Evolutionary conservation across 2,329 filamentous ascomycete species (phyloP), one percentile per base, ranked within the genome.

Genomic region (Metarhizium anisopliae): DNA sequence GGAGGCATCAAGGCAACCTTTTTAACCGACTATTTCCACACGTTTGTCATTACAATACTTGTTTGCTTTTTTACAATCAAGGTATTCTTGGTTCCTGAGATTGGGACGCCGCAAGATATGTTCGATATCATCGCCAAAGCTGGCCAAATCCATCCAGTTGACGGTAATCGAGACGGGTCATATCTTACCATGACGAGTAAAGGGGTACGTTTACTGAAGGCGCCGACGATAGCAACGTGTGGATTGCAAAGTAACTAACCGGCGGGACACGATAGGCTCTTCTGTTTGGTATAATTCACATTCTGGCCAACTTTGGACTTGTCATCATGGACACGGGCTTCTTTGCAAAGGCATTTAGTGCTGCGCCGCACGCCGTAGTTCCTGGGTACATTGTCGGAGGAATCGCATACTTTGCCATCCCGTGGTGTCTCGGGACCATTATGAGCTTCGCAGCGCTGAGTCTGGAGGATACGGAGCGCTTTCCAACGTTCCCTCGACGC

Each of bases 311-410:
- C 43, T 47, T 80, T 52, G 78, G 77, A 0, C 67, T 79, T 0
- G 77, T 81, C 10, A 78, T 80, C 58, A 78, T 80, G 73, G 78
- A 77, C 55, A 79, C 77, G 1, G 75, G 75, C 30, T 80, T 78
- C 64, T 80, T 78, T 52, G 74, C 76, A 59, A 79, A 81, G 57
- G 76, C 77, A 0, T 79, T 81, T 59, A 74, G 76, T 0, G 77
- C 71, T 3, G 71, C 68, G 0, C 75, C 72, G 0, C 66, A 72
- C 1, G 73, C 77, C 0, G 77, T 77, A 0, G 77, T 80, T 0
- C 77, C 77, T 0, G 51, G 36, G 3, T 45, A 45, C 56, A 71
- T 81, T 18, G 65, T 80, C 13, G 79, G 78, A 0, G 78, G 77
- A 0, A 73, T 81, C 14, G 72, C 76, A 0, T 82, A 79, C 56